A percentile compares a stretch with the other conserved stretches of the same genome.
Evolutionary conservation across 768 basidiomycete genomes (phyloP).

Genomic region (Pulveroboletus sp.): DNA sequence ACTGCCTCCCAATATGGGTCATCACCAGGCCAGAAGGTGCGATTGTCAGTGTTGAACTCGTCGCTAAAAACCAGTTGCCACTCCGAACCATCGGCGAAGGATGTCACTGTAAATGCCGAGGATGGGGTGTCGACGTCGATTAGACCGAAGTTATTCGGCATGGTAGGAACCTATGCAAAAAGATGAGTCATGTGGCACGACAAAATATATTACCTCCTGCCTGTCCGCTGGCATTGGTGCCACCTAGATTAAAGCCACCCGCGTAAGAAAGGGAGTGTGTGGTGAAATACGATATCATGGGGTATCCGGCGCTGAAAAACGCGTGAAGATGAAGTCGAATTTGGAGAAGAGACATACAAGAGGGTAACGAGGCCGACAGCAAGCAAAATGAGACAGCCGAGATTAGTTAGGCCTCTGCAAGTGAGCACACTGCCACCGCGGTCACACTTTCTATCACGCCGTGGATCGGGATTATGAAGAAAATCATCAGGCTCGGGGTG

Average conservation of each 20-base stretch:
- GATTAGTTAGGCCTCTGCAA: conserved; percentile 63
- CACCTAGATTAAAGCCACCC: conserved; percentile 71
- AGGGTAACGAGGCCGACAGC: conserved; percentile 49
- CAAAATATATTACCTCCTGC: conserved; percentile 25
- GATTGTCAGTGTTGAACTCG: conserved; percentile 77
- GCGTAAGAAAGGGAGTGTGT: conserved; percentile 39
- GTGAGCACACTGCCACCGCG: conserved; percentile 57
- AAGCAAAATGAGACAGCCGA: conserved; percentile 61
- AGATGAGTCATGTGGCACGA: background rate
- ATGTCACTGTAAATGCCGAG: conserved; percentile 47
- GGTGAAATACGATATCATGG: conserved; percentile 55
- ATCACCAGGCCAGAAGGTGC: conserved; percentile 75
- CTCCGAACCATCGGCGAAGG: conserved; percentile 49
- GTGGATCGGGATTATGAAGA: conserved; percentile 71
- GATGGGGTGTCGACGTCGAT: conserved; percentile 76
- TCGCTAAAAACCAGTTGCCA: conserved; percentile 79
- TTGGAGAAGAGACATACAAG: conserved; percentile 43
- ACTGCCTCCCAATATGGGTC: conserved; percentile 89
- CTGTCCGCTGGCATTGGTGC: conserved; percentile 74
- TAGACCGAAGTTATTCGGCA: conserved; percentile 61
- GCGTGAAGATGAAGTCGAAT: background rate
- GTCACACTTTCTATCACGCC: conserved; percentile 54
- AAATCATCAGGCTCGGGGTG: conserved; percentile 61
- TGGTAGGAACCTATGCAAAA: conserved; percentile 44
- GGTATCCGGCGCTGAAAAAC: conserved; percentile 53